Evolutionary conservation across 2,329 filamentous ascomycete species (phyloP).

Genomic region (Coniochaeta sp.): DNA sequence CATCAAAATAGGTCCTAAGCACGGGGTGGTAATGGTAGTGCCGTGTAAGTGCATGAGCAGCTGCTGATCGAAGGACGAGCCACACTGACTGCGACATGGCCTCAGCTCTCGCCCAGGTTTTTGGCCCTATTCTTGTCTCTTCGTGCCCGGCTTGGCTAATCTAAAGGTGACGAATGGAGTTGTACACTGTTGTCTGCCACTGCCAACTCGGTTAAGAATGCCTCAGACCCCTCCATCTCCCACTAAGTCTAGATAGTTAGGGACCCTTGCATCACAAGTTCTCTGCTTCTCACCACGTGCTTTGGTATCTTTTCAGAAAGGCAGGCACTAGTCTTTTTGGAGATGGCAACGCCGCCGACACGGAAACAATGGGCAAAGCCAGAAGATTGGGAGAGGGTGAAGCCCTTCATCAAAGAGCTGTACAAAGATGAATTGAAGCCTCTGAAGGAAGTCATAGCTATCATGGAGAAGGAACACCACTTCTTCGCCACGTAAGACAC

Average conservation of each 20-base stretch:
- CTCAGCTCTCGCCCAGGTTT: neutral
- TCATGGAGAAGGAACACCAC: slow-evolving; percentile 6
- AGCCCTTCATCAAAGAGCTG: slow-evolving; percentile 4
- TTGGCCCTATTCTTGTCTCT: neutral
- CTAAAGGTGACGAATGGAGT: neutral
- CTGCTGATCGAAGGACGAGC: neutral
- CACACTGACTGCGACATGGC: neutral
- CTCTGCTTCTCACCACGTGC: neutral
- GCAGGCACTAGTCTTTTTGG: neutral
- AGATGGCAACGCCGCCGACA: neutral
- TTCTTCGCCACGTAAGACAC: slow-evolving; percentile 5
- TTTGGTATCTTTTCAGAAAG: neutral
- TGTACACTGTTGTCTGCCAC: neutral
- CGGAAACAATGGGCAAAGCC: slow-evolving; percentile 4
- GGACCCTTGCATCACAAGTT: neutral
- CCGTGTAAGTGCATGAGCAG: neutral
- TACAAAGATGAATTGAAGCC: slow-evolving; percentile 5
- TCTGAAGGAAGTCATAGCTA: slow-evolving; percentile 6
- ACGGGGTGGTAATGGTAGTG: neutral
- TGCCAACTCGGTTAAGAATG: neutral
- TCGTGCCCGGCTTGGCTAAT: neutral
- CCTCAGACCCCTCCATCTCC: neutral
- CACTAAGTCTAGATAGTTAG: neutral
- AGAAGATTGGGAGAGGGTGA: slow-evolving; percentile 3
- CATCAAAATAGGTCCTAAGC: neutral